Evolutionary conservation across 2,329 filamentous ascomycete species (phyloP).

Genomic region (Madurella fahalii): DNA sequence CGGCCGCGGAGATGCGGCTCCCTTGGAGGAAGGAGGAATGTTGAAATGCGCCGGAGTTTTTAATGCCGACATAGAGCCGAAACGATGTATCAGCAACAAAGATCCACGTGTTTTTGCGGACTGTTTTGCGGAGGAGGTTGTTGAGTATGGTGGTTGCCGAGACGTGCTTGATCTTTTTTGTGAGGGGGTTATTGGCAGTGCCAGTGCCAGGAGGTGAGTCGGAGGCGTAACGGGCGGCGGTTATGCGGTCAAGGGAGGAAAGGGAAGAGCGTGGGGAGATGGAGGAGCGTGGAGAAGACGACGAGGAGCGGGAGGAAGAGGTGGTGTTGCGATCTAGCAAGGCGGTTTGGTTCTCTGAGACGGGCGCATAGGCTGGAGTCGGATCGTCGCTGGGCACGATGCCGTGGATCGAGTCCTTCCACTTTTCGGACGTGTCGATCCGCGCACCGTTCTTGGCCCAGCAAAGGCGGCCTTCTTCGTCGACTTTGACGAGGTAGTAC

Average conservation of each 20-base stretch:
- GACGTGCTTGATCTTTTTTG: conserved; percentile 60
- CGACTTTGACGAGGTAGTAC: conserved; percentile 75
- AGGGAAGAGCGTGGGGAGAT: conserved; percentile 52
- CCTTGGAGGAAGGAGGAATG: conserved; percentile 88
- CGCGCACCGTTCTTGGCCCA: conserved; percentile 80
- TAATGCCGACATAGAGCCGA: conserved; percentile 84
- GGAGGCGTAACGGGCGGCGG: conserved; percentile 31
- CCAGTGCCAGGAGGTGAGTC: conserved; percentile 58
- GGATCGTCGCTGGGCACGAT: conserved; percentile 61
- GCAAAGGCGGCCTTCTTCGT: conserved; percentile 68
- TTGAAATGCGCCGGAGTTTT: conserved; percentile 82
- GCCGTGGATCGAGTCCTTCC: conserved; percentile 74
- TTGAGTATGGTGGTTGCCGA: conserved; percentile 71
- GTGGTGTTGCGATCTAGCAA: conserved; percentile 27
- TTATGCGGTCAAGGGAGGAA: conserved; percentile 57
- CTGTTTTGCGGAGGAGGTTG: conserved; percentile 70
- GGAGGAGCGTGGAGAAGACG: conserved; percentile 2
- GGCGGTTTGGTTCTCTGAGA: conserved; percentile 30
- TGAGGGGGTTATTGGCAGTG: conserved; percentile 56
- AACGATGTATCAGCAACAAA: conserved; percentile 86
- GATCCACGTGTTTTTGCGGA: conserved; percentile 88
- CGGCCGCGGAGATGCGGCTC: conserved; percentile 74
- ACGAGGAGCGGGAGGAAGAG: conserved; percentile 8
- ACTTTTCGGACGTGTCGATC: conserved; percentile 72
- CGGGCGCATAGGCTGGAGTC: conserved; percentile 47